phyloP scores from a whole-genome alignment of 345 rosid species.

The Eucalyptus marginata region DNA sequence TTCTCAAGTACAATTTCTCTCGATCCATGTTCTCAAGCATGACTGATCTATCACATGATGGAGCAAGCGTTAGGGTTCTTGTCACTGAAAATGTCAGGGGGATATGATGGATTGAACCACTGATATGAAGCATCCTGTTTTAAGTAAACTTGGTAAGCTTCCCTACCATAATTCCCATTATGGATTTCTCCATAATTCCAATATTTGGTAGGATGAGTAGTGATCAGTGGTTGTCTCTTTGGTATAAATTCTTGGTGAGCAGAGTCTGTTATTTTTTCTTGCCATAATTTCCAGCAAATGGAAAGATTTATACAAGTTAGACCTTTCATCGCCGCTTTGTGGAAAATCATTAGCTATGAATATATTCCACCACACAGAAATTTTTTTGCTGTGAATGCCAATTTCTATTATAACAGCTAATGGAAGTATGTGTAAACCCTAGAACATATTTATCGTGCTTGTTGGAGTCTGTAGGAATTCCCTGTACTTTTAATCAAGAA shows the following conservation, averaged over 20 bases:
- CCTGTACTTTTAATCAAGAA: neutral
- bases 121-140: neutral
- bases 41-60: neutral
- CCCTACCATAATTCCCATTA: neutral
- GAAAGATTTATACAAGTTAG: constrained; percentile 34
- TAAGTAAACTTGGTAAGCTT: neutral
- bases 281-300: neutral
- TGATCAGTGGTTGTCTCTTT: neutral
- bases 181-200: neutral
- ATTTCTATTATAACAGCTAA: neutral
- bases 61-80: neutral
- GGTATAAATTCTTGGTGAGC: neutral
- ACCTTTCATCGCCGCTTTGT: constrained; percentile 24
- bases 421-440: neutral
- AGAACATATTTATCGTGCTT: neutral
- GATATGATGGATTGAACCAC: neutral
- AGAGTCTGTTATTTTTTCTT: neutral
- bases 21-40: neutral
- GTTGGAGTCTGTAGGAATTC: neutral
- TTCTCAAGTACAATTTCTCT: neutral
- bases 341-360: constrained; percentile 1
- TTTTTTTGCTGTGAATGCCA: neutral
- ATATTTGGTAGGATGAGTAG: neutral
- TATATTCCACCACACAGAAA: constrained; percentile 7
- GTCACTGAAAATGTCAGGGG: neutral